Base-by-base conservation (phyloP, 176 grass and related monocot species). In the Avena insularis region DNA sequence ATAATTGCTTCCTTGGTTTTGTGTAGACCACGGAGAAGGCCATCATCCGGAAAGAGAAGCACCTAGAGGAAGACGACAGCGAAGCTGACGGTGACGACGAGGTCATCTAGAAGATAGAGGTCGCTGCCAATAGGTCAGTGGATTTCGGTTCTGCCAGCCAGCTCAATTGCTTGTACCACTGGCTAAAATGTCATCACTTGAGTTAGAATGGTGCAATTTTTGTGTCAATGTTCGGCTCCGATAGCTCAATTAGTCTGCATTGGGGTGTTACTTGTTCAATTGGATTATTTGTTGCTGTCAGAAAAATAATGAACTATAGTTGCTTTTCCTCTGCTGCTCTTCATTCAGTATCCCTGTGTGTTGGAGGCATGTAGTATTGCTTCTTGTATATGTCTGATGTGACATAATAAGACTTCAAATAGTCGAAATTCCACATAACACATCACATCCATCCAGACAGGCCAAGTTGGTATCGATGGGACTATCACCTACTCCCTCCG, bases 21-120 rank as follows among this genome's bases (percentile, higher is more conserved):
- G 13, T 9, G 35, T 76, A 94, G 96, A 99, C 91, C 10, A 97
- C 97, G 9, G 94, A 99, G 86, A 99, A 94, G 78, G 97, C 97
- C 20, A 93, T 99, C 31, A 90, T 97, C 45, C 84, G 92, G 83
- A 97, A 97, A 87, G 97, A 94, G 87, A 99, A 94, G 72, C 92
- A 99, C 73, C 74, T 99, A 16, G 81, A 92, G 59, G 92, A 94
- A 8, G 92, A 96, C 16, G 92, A 96, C 16, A 50, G 69, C 21
- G 77, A 66, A 10, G 82, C 53, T 3, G 94, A 99, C 4, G 92
- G 17, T 21, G 89, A 93, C 20, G 94, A 97, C 33, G 97, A 99
- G 85, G 89, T 99, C 71, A 97, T 99, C 74, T 97, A 97, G 56
- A 99, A 99, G 86, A 99, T 97, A 14, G 97, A 99, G 31, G 92